These are phyloP conservation scores for Calonectria montana DNA, from an alignment of 2,329 filamentous ascomycete genomes.

Conservation along the genomic window DNA sequence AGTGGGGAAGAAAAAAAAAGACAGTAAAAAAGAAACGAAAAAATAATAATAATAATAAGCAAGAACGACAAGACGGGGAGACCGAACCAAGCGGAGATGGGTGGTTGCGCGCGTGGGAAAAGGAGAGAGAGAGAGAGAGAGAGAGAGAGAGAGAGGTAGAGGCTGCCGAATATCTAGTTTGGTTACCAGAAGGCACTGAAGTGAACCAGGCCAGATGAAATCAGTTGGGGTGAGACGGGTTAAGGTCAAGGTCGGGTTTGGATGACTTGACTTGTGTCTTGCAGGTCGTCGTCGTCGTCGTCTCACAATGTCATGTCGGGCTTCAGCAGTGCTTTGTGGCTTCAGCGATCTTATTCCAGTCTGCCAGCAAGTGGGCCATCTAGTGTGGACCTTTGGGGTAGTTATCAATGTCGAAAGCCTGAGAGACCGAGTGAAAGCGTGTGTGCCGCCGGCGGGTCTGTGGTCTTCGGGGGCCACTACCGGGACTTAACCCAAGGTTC, in stretches of 20 bases:
- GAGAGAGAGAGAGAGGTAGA: neutral
- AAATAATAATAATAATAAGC: neutral
- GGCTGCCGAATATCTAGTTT: neutral
- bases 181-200: neutral
- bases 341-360: conserved; percentile 7
- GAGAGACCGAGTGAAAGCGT: neutral
- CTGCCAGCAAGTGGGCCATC: neutral
- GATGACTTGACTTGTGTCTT: conserved; percentile 5
- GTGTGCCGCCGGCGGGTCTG: neutral
- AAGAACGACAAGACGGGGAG: conserved; percentile 6
- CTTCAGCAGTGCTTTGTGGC: neutral
- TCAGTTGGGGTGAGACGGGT: neutral
- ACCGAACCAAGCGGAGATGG: conserved; percentile 1
- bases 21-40: neutral
- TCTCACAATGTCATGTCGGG: conserved; percentile 5
- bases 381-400: conserved; percentile 10
- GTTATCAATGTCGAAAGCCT: conserved; percentile 12
- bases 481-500: conserved; percentile 17
- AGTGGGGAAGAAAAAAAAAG: neutral
- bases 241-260: neutral
- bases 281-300: conserved; percentile 7
- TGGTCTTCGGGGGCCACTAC: neutral
- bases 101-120: neutral
- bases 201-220: neutral
- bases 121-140: neutral